phyloP scores from a whole-genome alignment of 495 filamentous ascomycete genomes.

The Parathielavia hyrcaniae region DNA sequence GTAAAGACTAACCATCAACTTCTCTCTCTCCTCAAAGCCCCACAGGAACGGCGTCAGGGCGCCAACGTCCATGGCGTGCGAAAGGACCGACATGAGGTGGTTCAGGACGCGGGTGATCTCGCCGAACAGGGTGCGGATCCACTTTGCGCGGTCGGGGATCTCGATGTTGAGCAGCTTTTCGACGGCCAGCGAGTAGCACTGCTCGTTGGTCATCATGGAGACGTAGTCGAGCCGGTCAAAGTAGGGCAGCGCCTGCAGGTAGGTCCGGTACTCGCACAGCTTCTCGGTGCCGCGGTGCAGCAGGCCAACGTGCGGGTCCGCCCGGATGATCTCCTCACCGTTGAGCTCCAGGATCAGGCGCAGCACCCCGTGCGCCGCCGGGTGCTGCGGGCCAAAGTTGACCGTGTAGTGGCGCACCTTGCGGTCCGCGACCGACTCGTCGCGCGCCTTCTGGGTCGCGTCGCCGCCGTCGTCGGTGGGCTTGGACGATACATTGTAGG shows the following conservation, averaged over 20 bases:
- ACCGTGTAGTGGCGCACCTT: constrained; percentile 99
- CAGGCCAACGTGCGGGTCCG: constrained; percentile 94
- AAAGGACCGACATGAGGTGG: constrained; percentile 96
- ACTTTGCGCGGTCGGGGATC: constrained; percentile 92
- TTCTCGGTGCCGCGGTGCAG: constrained; percentile 98
- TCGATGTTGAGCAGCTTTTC: constrained; percentile 98
- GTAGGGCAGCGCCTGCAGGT: constrained; percentile 96
- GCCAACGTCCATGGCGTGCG: constrained; percentile 99
- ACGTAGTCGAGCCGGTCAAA: constrained; percentile 99
- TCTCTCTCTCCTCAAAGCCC: constrained; percentile 99
- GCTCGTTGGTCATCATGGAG: constrained; percentile 99
- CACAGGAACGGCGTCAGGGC: constrained; percentile 97
- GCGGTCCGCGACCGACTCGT: constrained; percentile 52
- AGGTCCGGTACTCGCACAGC: constrained; percentile 99
- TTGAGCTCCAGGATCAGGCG: constrained; percentile 95
- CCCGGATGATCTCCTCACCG: constrained; percentile 94
- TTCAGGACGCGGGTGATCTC: constrained; percentile 95
- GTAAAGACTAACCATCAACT: constrained; percentile 76
- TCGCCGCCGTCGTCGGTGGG: constrained; percentile 22
- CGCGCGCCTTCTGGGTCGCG: constrained; percentile 47
- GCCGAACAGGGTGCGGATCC: constrained; percentile 91
- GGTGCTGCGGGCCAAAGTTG: constrained; percentile 99
- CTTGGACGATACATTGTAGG: constrained; percentile 32
- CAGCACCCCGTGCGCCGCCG: constrained; percentile 96
- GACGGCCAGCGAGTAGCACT: constrained; percentile 89